phyloP scores from a whole-genome alignment of 768 basidiomycete genomes.

The Mycena olivaceomarginata region DNA sequence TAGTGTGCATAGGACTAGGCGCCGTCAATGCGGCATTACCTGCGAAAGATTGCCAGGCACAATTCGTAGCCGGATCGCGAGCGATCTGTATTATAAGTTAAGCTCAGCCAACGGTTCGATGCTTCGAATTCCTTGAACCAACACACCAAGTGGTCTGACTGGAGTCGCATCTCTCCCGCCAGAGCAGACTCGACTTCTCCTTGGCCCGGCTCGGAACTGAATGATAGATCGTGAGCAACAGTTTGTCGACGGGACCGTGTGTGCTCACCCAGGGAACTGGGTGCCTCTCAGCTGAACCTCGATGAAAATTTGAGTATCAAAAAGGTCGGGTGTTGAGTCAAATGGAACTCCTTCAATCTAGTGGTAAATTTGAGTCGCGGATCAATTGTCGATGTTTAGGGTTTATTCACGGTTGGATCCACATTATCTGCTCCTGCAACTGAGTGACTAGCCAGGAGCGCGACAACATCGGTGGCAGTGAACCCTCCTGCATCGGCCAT shows the following conservation, averaged over 20 bases:
- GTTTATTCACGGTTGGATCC: conserved; percentile 45
- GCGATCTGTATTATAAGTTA: conserved; percentile 29
- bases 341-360: conserved; percentile 43
- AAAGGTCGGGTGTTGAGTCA: conserved; percentile 43
- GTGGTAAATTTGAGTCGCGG: conserved; percentile 9
- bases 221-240: neutral
- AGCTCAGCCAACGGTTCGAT: no score
- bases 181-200: conserved; percentile 6
- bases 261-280: conserved; percentile 18
- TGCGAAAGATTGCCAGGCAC: conserved; percentile 51
- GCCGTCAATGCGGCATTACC: conserved; percentile 14
- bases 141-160: neutral
- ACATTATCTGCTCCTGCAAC: conserved; percentile 48
- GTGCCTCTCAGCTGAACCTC: conserved; percentile 39
- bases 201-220: neutral
- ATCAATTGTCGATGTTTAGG: conserved; percentile 30
- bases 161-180: neutral
- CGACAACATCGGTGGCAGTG: conserved; percentile 47
- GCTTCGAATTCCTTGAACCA: no score
- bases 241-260: no score
- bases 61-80: conserved; percentile 46
- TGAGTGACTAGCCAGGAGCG: conserved; percentile 47
- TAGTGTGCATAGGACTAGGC: neutral
- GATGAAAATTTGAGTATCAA: conserved; percentile 48
- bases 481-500: conserved; percentile 51